A percentile compares a stretch with the other conserved stretches of the same genome.
Conservation (phyloP, 2,329 filamentous ascomycete genomes). For the Trichophyton equinum region DNA sequence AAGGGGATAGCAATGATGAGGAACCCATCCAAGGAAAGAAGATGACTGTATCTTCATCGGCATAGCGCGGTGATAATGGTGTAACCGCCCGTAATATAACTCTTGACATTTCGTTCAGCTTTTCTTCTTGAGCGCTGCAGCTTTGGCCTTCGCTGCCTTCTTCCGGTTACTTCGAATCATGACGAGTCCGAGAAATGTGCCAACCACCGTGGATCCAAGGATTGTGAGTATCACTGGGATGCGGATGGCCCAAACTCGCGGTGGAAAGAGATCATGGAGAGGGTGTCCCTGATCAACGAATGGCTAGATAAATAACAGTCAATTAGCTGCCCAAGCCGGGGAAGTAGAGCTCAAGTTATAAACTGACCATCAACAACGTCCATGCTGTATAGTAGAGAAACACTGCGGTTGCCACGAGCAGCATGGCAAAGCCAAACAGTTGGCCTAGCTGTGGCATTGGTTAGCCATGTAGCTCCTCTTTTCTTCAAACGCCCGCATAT, state of each 20-base stretch:
- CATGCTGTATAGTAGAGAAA: constrained; percentile 94
- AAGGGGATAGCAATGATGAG: not conserved
- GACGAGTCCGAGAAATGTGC: constrained; percentile 87
- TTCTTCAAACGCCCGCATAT: not conserved
- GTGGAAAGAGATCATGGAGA: constrained; percentile 88
- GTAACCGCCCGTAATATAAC: not conserved
- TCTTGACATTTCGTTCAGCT: not conserved
- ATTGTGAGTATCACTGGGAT: constrained; percentile 95
- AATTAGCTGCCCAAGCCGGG: not conserved
- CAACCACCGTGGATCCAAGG: constrained; percentile 81
- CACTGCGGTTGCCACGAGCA: constrained; percentile 58
- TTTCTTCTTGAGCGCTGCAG: constrained; percentile 67
- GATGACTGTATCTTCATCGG: not conserved
- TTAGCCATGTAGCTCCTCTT: not conserved
- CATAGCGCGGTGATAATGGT: not conserved
- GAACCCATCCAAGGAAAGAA: not conserved
- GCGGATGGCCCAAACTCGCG: constrained; percentile 96
- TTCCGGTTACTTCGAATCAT: constrained; percentile 99
- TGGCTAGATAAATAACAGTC: constrained; percentile 46
- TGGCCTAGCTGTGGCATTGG: constrained; percentile 65
- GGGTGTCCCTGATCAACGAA: constrained; percentile 94
- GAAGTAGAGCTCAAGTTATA: not conserved
- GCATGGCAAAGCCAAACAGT: constrained; percentile 64
- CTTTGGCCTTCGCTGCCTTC: constrained; percentile 88
- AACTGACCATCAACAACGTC: constrained; percentile 84